A percentile compares a stretch with the other conserved stretches of the same genome.
Evolutionary conservation across 2,329 filamentous ascomycete species (phyloP).

Genomic region (Hypocreales sp.): DNA sequence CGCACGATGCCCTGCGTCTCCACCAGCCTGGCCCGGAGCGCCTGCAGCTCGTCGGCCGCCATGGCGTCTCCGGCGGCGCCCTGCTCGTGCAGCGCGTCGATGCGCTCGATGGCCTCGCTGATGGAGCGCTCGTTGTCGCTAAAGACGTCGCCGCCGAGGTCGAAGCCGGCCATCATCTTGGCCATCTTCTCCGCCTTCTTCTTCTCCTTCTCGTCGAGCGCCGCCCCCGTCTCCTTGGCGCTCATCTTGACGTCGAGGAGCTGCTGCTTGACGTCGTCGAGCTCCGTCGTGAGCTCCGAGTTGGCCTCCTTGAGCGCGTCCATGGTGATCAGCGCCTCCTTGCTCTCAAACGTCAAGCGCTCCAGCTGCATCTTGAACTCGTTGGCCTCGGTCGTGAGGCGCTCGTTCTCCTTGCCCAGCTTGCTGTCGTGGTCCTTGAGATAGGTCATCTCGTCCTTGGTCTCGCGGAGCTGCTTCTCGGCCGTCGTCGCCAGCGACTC

Average conservation of each 20-base stretch:
- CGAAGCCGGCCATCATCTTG: constrained; percentile 99
- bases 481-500: constrained; percentile 66
- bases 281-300: constrained; percentile 73
- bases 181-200: constrained; percentile 99
- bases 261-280: constrained; percentile 93
- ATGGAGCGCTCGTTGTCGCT: constrained; percentile 85
- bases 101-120: constrained; percentile 65
- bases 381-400: constrained; percentile 70
- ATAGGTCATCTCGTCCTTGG: constrained; percentile 70
- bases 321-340: constrained; percentile 95
- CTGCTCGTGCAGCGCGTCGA: constrained; percentile 65
- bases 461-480: constrained; percentile 68
- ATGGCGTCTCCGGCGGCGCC: constrained; percentile 65
- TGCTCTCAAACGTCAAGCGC: constrained; percentile 87
- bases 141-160: constrained; percentile 83
- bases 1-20: constrained; percentile 87
- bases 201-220: constrained; percentile 92
- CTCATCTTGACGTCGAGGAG: constrained; percentile 93
- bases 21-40: constrained; percentile 62
- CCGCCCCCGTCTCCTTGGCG: constrained; percentile 80
- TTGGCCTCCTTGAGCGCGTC: constrained; percentile 95
- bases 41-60: constrained; percentile 64
- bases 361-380: constrained; percentile 95
- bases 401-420: constrained; percentile 80
- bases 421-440: constrained; percentile 77